Evolutionary conservation across 306 rosid genomes (phyloP).

Genomic region (Trifolium dubium): DNA sequence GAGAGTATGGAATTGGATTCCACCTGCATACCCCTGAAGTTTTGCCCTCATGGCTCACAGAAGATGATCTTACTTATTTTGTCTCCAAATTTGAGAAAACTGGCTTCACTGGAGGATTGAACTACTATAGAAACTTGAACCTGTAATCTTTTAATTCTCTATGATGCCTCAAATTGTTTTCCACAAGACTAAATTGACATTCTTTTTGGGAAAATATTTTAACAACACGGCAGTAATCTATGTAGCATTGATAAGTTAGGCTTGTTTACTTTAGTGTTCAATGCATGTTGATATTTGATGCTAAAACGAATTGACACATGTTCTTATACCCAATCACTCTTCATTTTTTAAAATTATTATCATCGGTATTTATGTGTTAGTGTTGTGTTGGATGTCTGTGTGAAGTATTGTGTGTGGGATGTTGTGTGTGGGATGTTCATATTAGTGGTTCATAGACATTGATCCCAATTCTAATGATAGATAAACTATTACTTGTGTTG

Average conservation of each 20-base stretch:
- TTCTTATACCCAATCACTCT: background rate
- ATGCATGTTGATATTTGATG: background rate
- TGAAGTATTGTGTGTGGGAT: no score
- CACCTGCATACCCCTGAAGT: conserved; percentile 9
- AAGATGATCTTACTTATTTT: conserved; percentile 52
- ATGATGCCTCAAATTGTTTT: background rate
- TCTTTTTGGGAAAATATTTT: background rate
- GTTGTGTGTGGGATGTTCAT: no score
- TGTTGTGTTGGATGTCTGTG: background rate
- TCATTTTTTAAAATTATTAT: no score
- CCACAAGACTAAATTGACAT: background rate
- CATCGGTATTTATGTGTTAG: background rate
- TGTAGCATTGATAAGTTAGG: no score
- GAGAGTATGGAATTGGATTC: conserved; percentile 38
- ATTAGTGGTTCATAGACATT: background rate
- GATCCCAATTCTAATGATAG: no score
- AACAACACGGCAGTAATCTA: no score
- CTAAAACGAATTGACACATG: background rate
- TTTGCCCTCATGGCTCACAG: conserved; percentile 56
- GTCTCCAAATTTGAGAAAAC: conserved; percentile 51
- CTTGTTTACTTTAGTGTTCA: background rate
- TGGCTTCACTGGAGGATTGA: conserved; percentile 53
- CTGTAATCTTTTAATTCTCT: conserved; percentile 1
- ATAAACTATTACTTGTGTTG: background rate
- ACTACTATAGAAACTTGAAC: conserved; percentile 51